Evolutionary conservation across 164 flowering plant genomes (phyloP).

Genomic region (Saururus chinensis): DNA sequence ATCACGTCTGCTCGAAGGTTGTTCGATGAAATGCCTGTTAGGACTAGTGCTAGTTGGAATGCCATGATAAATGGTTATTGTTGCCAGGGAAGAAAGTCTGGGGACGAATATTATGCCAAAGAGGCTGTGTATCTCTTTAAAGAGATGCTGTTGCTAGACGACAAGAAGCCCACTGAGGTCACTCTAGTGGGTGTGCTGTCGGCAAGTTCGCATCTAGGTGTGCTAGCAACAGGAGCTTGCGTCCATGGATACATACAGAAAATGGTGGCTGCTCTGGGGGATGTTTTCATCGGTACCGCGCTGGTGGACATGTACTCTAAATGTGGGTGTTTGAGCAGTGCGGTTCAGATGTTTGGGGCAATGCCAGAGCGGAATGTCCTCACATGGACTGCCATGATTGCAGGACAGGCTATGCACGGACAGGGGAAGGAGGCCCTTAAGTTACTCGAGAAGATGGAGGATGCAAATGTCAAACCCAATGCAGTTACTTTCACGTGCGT

Average conservation of each 20-base stretch:
- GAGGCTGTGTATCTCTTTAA: slow-evolving; percentile 29
- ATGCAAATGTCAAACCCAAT: slow-evolving; percentile 30
- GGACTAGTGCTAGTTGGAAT: slow-evolving; percentile 45
- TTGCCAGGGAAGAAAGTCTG: slow-evolving; percentile 20
- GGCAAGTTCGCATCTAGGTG: slow-evolving; percentile 44
- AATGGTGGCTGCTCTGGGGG: slow-evolving; percentile 14
- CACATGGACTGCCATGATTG: slow-evolving; percentile 49
- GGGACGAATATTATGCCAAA: slow-evolving; percentile 15
- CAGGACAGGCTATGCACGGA: slow-evolving; percentile 50
- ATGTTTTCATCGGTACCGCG: slow-evolving; percentile 47
- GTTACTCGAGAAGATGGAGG: slow-evolving; percentile 29
- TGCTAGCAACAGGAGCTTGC: slow-evolving; percentile 33
- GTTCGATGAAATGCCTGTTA: slow-evolving; percentile 46
- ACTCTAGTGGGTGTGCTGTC: slow-evolving; percentile 54
- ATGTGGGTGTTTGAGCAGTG: slow-evolving; percentile 43
- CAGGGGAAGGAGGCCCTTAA: slow-evolving; percentile 38
- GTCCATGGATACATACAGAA: slow-evolving; percentile 46
- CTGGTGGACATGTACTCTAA: slow-evolving; percentile 59
- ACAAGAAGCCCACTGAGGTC: slow-evolving; percentile 30
- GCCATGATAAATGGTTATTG: slow-evolving; percentile 53
- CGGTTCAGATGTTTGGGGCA: slow-evolving; percentile 21
- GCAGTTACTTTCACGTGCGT: slow-evolving; percentile 46
- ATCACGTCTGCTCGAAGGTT: slow-evolving; percentile 20
- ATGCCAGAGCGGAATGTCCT: slow-evolving; percentile 38
- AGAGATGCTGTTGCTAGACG: slow-evolving; percentile 23